A percentile compares a stretch with the other conserved stretches of the same genome.
Conservation (phyloP, 2,329 filamentous ascomycete species). For the Claviceps purpurea region DNA sequence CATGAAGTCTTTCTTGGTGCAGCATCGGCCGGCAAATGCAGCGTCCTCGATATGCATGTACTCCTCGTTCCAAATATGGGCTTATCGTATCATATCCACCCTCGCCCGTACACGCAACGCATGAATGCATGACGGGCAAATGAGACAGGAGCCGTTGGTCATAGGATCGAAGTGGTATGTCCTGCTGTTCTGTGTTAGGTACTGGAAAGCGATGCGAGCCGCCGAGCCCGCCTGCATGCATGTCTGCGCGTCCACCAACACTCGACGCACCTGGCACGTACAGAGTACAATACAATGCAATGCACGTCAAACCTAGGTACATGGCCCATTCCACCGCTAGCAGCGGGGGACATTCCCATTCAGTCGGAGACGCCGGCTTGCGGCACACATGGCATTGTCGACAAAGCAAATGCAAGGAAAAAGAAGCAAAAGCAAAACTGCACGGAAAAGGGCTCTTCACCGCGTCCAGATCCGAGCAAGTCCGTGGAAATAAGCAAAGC, state of each 20-base stretch:
- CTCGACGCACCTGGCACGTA: background rate
- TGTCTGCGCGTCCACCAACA: background rate
- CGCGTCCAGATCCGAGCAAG: no score
- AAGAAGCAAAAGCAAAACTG: no score
- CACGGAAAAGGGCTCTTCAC: no score
- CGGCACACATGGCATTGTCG: no score
- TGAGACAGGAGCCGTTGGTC: background rate
- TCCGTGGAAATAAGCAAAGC: no score
- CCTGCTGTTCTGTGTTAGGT: background rate
- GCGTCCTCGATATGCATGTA: background rate
- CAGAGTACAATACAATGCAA: slow-evolving; percentile 10
- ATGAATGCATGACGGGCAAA: slow-evolving; percentile 3
- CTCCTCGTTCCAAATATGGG: background rate
- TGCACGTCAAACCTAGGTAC: background rate
- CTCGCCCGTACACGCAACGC: slow-evolving; percentile 1
- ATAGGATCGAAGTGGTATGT: background rate
- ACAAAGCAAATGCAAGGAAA: no score
- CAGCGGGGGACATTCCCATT: no score
- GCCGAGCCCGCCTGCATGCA: background rate
- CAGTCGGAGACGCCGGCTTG: no score
- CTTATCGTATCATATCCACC: slow-evolving; percentile 3
- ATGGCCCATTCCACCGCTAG: no score
- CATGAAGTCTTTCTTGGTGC: background rate
- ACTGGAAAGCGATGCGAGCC: background rate
- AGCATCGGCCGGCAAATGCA: background rate